Conservation (phyloP, 441 rosid species). For the Pelargonium australe region DNA sequence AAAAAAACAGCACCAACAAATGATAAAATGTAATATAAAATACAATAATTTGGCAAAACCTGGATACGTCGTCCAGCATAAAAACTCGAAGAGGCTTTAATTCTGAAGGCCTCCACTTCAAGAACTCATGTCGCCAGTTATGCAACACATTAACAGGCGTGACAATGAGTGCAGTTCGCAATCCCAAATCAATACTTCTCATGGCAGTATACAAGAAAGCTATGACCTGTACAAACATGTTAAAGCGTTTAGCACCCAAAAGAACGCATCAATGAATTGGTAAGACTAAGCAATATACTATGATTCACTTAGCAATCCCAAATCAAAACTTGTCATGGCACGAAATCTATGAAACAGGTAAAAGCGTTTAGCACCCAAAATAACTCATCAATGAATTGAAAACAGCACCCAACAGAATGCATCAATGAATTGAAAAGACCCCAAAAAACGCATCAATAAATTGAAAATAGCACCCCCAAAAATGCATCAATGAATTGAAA, state of each 20-base stretch:
- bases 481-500: conserved; percentile 15
- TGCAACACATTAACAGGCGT: conserved; percentile 98
- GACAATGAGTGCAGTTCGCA: conserved; percentile 86
- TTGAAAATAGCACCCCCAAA: not conserved
- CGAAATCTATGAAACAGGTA: too few relatives aligned
- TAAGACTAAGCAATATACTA: too few relatives aligned
- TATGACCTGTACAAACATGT: conserved; percentile 57
- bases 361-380: too few relatives aligned
- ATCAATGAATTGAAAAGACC: conserved; percentile 12
- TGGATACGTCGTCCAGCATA: conserved; percentile 95
- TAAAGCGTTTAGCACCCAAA: too few relatives aligned
- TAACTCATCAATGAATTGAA: too few relatives aligned
- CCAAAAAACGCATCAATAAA: too few relatives aligned
- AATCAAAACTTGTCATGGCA: too few relatives aligned
- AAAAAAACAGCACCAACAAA: not conserved
- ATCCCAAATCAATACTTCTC: conserved; percentile 88
- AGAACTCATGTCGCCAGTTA: conserved; percentile 94
- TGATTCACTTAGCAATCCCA: too few relatives aligned
- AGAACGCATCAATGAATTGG: too few relatives aligned
- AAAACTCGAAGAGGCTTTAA: conserved; percentile 77
- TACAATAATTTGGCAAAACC: conserved; percentile 37
- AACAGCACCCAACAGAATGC: not conserved
- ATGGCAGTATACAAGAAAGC: conserved; percentile 95
- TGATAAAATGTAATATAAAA: not conserved
- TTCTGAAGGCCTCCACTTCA: conserved; percentile 95